These are phyloP conservation scores for Antitrichia curtipendula DNA, from an alignment of 225 moss, liverwort and hornwort genomes.

Conservation along the genomic window DNA sequence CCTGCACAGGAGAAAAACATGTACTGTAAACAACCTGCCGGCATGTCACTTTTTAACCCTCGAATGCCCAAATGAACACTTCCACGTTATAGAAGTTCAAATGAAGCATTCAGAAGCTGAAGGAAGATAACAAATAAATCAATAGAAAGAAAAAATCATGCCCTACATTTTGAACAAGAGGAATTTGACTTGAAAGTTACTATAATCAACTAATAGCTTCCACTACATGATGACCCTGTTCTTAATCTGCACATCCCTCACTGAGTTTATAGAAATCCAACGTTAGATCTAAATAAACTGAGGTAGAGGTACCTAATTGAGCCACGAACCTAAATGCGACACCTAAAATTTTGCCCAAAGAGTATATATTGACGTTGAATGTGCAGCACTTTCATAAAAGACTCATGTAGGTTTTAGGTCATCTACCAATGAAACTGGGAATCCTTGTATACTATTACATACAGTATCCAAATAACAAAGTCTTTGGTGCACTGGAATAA, in stretches of 20 bases:
- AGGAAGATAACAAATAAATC: not conserved
- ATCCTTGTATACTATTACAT: not conserved
- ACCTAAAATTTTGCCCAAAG: not conserved
- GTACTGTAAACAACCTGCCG: not conserved
- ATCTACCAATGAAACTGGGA: not conserved
- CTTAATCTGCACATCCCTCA: not conserved
- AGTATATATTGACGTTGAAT: not conserved
- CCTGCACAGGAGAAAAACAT: constrained; percentile 19
- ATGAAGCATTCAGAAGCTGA: not conserved
- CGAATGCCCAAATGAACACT: not conserved
- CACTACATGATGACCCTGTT: not conserved
- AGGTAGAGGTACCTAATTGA: not conserved
- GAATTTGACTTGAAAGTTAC: not conserved
- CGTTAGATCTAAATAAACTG: not conserved
- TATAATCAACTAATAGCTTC: not conserved
- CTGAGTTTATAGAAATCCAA: not conserved
- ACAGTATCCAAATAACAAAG: not conserved
- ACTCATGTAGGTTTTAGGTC: not conserved
- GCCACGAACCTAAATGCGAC: not conserved
- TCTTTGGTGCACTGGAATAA: not conserved
- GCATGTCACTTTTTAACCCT: not conserved
- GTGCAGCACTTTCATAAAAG: not conserved
- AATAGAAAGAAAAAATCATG: not conserved
- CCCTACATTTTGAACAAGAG: not conserved
- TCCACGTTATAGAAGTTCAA: not conserved